Base-by-base conservation (phyloP, 202 grass and related monocot genomes). In the Cymbopogon flexuosus region DNA sequence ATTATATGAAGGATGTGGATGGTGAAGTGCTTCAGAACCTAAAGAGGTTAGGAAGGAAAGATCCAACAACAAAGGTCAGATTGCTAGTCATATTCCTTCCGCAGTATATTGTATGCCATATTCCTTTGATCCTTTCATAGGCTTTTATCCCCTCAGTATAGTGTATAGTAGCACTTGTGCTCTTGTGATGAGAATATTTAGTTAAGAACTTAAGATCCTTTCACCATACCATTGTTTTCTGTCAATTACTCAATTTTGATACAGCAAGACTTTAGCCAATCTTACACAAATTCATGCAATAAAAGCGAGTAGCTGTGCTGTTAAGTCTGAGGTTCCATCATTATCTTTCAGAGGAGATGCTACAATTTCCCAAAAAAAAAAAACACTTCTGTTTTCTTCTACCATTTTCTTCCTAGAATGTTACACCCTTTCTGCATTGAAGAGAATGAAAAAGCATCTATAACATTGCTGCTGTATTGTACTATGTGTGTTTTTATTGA, bases 41-140 rank as follows among this genome's bases (percentile, higher is more conserved):
- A 75, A 79, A 90, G 87, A 91, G 95, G 86, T 77, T 98, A 18
- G 95, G 88, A 66, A 88, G 95, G 36, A 98, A 98, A 73, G 95
- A 98, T 87, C 87, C 92, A n/a, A 98, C 92, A 64, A 93, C 92
- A 83, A 98, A 98, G 88, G 95, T 95, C 76, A 88, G 57, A 60
- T 36, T 27, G 31, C 45, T 54, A 79, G 29, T 29, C 76, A 73
- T 27, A 78, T 40, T 71, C 21, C 42, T 47, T 59, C 29, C 9
- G 0, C 18, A 77, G 33, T 13, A 62, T 57, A 42, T 27, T 30
- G 4, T 80, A 77, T 27, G 10, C 27, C 31, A 33, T 33, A 33
- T 33, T 33, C 31, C 31, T 33, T 33, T 33, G 31, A 33, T 33
- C 31, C 31, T 33, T 33, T 33, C 3, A 33, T 33, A 33, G 31